Evolutionary conservation across 164 flowering plant species (phyloP).

Genomic region (Berberis vulgaris): DNA sequence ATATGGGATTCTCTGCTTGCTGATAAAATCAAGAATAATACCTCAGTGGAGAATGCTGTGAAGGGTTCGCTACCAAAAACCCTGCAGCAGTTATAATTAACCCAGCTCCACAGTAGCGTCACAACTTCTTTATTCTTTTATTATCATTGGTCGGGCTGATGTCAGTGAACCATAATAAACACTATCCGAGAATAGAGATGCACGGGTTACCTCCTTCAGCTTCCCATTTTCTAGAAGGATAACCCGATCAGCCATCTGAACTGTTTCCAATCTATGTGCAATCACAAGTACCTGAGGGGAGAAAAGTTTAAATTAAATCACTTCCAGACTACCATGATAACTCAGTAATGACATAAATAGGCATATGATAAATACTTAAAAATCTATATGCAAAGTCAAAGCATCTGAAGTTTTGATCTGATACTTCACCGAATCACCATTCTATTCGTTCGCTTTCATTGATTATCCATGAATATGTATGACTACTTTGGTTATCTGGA

Average conservation of each 20-base stretch:
- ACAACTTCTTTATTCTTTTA: constrained; percentile 1
- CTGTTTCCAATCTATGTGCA: constrained; percentile 78
- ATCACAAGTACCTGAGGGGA: constrained; percentile 51
- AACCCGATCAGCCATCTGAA: constrained; percentile 65
- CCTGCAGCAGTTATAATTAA: background rate
- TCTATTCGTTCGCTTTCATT: too few relatives aligned
- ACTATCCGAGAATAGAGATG: constrained; percentile 24
- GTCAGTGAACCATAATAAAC: constrained; percentile 16
- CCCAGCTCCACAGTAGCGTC: background rate
- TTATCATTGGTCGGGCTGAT: constrained; percentile 29
- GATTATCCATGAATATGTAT: too few relatives aligned
- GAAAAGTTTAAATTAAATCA: background rate
- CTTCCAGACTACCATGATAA: background rate
- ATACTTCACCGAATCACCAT: too few relatives aligned
- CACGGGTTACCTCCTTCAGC: constrained; percentile 44
- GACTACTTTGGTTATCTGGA: too few relatives aligned
- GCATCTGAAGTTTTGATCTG: too few relatives aligned
- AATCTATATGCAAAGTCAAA: too few relatives aligned
- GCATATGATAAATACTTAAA: too few relatives aligned
- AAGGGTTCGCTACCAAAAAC: background rate
- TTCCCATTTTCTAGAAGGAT: constrained; percentile 54
- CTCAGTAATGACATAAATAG: too few relatives aligned
- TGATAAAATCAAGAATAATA: too few relatives aligned
- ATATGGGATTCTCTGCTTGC: too few relatives aligned
- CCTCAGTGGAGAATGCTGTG: too few relatives aligned